A percentile compares a stretch with the other conserved stretches of the same genome.
Conservation (phyloP, 2,329 filamentous ascomycete species). For the Tricladium varicosporioides region DNA sequence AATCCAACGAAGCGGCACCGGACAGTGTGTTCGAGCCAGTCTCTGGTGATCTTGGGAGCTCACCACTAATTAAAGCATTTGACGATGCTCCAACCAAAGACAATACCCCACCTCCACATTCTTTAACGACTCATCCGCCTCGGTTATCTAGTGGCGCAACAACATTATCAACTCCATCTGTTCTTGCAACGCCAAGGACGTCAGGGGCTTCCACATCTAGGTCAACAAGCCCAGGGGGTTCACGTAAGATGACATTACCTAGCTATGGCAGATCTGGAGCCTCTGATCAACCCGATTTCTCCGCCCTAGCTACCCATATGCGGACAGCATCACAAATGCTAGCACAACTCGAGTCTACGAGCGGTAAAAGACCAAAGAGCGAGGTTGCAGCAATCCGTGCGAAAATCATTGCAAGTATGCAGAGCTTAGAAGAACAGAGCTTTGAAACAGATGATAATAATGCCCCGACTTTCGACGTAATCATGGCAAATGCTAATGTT, state of each 20-base stretch:
- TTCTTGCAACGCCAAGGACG: constrained; percentile 63
- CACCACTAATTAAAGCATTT: constrained; percentile 61
- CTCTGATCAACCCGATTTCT: constrained; percentile 75
- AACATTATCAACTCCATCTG: constrained; percentile 57
- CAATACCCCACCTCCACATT: constrained; percentile 35
- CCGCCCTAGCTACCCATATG: constrained; percentile 82
- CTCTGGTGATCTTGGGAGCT: constrained; percentile 74
- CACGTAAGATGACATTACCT: constrained; percentile 60
- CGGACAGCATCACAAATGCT: constrained; percentile 84
- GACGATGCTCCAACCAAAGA: constrained; percentile 44
- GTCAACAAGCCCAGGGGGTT: constrained; percentile 62
- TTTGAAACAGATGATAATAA: constrained; percentile 72
- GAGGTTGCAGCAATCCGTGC: constrained; percentile 82
- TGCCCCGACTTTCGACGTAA: constrained; percentile 75
- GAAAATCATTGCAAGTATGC: constrained; percentile 89
- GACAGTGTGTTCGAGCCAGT: constrained; percentile 85
- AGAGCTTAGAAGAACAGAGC: constrained; percentile 80
- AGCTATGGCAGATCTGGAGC: constrained; percentile 50
- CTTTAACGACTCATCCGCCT: constrained; percentile 39
- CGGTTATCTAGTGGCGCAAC: constrained; percentile 61
- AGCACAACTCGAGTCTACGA: constrained; percentile 76
- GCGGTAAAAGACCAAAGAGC: constrained; percentile 73
- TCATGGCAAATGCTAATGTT: constrained; percentile 70
- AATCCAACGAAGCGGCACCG: constrained; percentile 34
- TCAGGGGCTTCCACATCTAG: constrained; percentile 68